phyloP scores from a whole-genome alignment of 805 yeast genomes.

The Starmerella apis region DNA sequence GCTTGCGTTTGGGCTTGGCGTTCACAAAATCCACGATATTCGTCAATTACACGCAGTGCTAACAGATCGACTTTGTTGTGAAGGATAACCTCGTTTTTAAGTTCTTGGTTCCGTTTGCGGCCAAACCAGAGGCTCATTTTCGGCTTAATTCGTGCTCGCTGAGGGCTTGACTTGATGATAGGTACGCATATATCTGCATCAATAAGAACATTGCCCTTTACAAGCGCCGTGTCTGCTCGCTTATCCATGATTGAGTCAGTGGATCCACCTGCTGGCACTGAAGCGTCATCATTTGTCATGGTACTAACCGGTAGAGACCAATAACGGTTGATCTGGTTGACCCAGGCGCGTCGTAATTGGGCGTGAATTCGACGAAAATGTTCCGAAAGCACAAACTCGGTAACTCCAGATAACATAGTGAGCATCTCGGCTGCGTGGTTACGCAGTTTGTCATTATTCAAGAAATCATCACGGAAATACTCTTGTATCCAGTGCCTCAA shows the following conservation, averaged over 20 bases:
- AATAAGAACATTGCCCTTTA: slow-evolving; percentile 27
- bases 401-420: slow-evolving; percentile 24
- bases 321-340: slow-evolving; percentile 31
- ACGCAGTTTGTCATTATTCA: slow-evolving; percentile 43
- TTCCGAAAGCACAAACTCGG: slow-evolving; percentile 24
- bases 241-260: slow-evolving; percentile 5
- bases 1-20: not conserved
- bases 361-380: slow-evolving; percentile 33
- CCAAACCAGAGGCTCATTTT: slow-evolving; percentile 14
- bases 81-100: slow-evolving; percentile 17
- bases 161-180: slow-evolving; percentile 20
- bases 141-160: slow-evolving; percentile 11
- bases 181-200: slow-evolving; percentile 24
- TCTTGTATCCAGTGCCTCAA: slow-evolving; percentile 83
- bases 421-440: slow-evolving; percentile 14
- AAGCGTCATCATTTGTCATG: slow-evolving; percentile 22
- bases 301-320: slow-evolving; percentile 27
- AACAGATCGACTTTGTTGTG: slow-evolving; percentile 28
- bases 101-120: not conserved
- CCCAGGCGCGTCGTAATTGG: slow-evolving; percentile 45
- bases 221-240: slow-evolving; percentile 10
- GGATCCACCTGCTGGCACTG: slow-evolving; percentile 31
- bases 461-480: slow-evolving; percentile 78
- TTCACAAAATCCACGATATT: slow-evolving; percentile 17
- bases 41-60: slow-evolving; percentile 29